Conservation (phyloP, 2,329 filamentous ascomycete species). For the Colletotrichum karsti region DNA sequence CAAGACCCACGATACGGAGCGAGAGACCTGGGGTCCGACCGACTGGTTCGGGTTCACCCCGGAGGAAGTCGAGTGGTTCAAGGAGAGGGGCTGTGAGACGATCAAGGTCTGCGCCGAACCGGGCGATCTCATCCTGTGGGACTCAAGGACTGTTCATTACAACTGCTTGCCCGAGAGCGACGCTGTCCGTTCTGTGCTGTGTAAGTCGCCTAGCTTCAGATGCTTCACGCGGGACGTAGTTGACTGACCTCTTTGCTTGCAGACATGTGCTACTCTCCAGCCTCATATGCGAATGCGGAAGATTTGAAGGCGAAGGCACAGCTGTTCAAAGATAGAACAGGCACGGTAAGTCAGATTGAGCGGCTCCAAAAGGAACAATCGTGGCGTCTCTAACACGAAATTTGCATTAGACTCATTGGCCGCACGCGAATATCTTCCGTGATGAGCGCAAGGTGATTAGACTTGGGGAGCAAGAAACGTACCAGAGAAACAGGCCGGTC, state of each 20-base stretch:
- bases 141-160: background rate
- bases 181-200: background rate
- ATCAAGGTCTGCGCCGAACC: background rate
- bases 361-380: fast-evolving
- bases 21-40: background rate
- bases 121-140: background rate
- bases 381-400: fast-evolving
- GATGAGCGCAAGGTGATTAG: background rate
- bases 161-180: background rate
- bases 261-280: background rate
- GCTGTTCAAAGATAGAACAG: background rate
- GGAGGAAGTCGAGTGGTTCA: background rate
- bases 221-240: background rate
- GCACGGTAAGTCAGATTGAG: background rate
- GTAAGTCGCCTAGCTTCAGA: background rate
- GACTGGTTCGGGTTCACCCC: background rate
- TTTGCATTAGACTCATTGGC: background rate
- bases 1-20: background rate
- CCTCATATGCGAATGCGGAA: background rate
- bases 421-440: background rate
- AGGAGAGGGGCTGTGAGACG: background rate
- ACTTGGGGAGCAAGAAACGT: background rate
- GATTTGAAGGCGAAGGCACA: background rate
- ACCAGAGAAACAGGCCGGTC: background rate
- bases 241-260: background rate